phyloP scores from a whole-genome alignment of 257 asterid species.

The Solanum sejunctum region DNA sequence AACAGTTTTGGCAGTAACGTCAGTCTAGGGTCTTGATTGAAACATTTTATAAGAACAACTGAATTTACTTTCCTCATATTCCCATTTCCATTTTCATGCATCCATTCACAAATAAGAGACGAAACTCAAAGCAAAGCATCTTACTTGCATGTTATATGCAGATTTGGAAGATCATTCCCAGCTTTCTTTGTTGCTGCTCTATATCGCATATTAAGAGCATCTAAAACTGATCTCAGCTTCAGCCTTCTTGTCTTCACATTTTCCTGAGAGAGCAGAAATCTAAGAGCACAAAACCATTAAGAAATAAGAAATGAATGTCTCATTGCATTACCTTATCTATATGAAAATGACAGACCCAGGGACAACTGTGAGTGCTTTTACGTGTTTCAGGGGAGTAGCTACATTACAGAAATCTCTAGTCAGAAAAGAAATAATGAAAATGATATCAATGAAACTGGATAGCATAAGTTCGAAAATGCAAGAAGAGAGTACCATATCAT shows the following conservation, averaged over 20 bases:
- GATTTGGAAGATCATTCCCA: slow-evolving; percentile 35
- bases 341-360: slow-evolving; percentile 82
- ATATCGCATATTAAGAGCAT: slow-evolving; percentile 45
- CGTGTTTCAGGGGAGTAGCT: slow-evolving; percentile 35
- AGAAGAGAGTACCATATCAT: slow-evolving; percentile 43
- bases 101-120: not conserved
- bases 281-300: slow-evolving; percentile 1
- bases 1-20: not conserved
- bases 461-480: not conserved
- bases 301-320: not conserved
- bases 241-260: slow-evolving; percentile 39
- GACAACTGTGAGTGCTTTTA: slow-evolving; percentile 20
- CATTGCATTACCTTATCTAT: slow-evolving; percentile 50
- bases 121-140: slow-evolving; percentile 6
- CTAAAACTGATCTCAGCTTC: slow-evolving; percentile 33
- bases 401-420: slow-evolving; percentile 1
- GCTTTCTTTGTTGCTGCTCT: slow-evolving; percentile 21
- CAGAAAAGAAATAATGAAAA: slow-evolving; percentile 8
- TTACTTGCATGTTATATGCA: slow-evolving; percentile 56
- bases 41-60: not conserved
- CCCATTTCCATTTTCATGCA: not conserved
- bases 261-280: slow-evolving; percentile 42
- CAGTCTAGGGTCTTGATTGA: not conserved
- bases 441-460: not conserved
- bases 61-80: not conserved